Evolutionary conservation across 257 asterid species (phyloP).

Genomic region (Solanum dulcamara): DNA sequence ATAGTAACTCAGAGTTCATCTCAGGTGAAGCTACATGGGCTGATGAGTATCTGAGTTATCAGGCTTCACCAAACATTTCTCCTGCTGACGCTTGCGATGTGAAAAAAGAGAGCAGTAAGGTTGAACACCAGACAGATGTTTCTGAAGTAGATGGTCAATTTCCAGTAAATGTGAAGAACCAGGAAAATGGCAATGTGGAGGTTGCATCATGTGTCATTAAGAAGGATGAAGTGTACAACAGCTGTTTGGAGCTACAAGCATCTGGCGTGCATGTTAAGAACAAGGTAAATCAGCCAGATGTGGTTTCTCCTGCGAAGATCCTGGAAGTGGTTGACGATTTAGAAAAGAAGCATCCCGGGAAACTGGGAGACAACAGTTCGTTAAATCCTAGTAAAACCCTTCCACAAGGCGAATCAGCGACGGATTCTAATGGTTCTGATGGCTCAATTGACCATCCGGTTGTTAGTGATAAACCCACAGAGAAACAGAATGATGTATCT

Average conservation of each 20-base stretch:
- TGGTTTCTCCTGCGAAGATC: slow-evolving; percentile 14
- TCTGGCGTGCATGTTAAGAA: background rate
- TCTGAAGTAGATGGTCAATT: slow-evolving; percentile 13
- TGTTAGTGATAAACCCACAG: slow-evolving; percentile 17
- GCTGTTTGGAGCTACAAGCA: background rate
- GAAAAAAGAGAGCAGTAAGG: slow-evolving; percentile 6
- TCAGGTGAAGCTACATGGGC: slow-evolving; percentile 38
- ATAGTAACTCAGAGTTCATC: slow-evolving; percentile 15
- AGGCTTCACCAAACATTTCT: slow-evolving; percentile 8
- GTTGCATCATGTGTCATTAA: slow-evolving; percentile 15
- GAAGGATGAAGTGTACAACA: background rate
- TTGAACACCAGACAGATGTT: slow-evolving; percentile 17
- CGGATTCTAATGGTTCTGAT: slow-evolving; percentile 22
- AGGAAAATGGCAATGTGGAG: slow-evolving; percentile 14
- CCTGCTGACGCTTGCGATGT: slow-evolving; percentile 7
- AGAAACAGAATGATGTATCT: slow-evolving; percentile 16
- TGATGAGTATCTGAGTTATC: slow-evolving; percentile 27
- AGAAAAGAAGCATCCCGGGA: slow-evolving; percentile 18
- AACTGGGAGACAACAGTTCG: slow-evolving; percentile 18
- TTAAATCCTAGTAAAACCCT: slow-evolving; percentile 12
- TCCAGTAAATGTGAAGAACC: slow-evolving; percentile 6
- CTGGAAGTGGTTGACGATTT: slow-evolving; percentile 15
- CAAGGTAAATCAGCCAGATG: background rate
- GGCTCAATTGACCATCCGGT: slow-evolving; percentile 11
- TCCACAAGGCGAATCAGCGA: background rate